phyloP scores from a whole-genome alignment of 495 filamentous ascomycete species.

The Neurospora terricola region DNA sequence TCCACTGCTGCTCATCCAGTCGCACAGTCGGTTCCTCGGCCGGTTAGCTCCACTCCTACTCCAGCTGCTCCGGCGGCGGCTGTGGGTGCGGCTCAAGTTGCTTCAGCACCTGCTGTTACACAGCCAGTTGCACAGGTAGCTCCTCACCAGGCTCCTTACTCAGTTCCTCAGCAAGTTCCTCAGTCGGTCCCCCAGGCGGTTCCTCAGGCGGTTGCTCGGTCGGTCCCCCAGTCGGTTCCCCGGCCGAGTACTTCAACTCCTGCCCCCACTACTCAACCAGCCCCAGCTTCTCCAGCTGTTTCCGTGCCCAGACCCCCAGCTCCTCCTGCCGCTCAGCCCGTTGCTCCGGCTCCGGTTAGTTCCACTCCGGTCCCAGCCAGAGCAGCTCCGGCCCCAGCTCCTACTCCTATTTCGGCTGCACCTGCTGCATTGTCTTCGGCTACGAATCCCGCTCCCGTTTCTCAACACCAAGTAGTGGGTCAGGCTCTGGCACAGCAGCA shows the following conservation, averaged over 20 bases:
- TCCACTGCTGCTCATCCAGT: neutral
- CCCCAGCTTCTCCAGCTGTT: neutral
- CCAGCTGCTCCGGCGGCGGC: neutral
- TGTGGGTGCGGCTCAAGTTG: neutral
- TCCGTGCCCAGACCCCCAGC: neutral
- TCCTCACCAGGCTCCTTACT: neutral
- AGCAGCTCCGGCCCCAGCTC: neutral
- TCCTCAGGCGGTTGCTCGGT: neutral
- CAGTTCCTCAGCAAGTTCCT: neutral
- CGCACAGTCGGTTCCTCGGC: neutral
- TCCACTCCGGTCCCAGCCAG: neutral
- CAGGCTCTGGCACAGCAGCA: neutral
- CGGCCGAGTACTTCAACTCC: neutral
- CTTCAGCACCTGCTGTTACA: neutral
- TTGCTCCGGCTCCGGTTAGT: neutral
- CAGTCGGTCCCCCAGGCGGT: neutral
- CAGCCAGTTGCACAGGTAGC: neutral
- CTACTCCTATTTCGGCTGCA: neutral
- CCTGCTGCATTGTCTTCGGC: neutral
- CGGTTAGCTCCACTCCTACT: neutral
- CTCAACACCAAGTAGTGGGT: neutral
- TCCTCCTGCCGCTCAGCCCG: neutral
- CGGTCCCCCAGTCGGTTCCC: neutral
- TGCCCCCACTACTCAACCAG: neutral
- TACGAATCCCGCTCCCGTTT: neutral